Percentiles rank a stretch among this genome's conserved stretches.
Evolutionary conservation across 352 stramenopile genomes (phyloP).

Genomic region (Pythium aquatile): DNA sequence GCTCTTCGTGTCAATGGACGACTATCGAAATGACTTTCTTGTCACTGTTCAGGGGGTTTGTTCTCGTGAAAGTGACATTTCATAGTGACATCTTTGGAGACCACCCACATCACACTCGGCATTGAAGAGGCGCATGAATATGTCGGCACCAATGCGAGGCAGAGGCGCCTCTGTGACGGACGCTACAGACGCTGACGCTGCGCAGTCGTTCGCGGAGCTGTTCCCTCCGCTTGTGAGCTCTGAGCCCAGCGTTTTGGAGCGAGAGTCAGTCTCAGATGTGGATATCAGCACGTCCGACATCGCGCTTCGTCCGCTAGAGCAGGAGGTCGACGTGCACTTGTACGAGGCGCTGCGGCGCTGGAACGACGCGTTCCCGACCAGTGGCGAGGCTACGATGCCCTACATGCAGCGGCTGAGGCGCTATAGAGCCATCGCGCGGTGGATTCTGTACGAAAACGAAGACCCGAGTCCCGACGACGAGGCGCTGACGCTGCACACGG

Average conservation of each 20-base stretch:
- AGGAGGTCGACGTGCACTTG: conserved; percentile 51
- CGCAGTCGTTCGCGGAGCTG: conserved; percentile 34
- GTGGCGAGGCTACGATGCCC: conserved; percentile 44
- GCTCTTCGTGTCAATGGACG: background rate
- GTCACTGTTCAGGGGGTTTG: background rate
- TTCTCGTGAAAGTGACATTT: background rate
- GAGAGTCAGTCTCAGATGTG: conserved; percentile 16
- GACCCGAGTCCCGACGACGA: conserved; percentile 23
- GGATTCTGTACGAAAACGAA: conserved; percentile 45
- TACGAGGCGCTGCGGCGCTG: conserved; percentile 58
- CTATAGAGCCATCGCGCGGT: conserved; percentile 54
- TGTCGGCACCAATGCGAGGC: background rate
- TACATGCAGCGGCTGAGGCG: conserved; percentile 59
- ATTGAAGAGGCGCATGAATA: background rate
- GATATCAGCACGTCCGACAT: conserved; percentile 62
- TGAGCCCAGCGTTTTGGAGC: conserved; percentile 6
- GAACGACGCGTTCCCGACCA: conserved; percentile 53
- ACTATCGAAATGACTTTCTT: background rate
- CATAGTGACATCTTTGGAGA: background rate
- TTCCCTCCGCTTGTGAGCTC: conserved; percentile 46
- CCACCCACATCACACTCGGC: background rate
- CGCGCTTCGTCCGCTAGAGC: conserved; percentile 45
- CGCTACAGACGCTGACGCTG: background rate
- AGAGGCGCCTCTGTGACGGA: background rate
- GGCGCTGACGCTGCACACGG: conserved; percentile 13